phyloP scores from a whole-genome alignment of 1,284 basidiomycete genomes.

The Moniliella sp. region DNA sequence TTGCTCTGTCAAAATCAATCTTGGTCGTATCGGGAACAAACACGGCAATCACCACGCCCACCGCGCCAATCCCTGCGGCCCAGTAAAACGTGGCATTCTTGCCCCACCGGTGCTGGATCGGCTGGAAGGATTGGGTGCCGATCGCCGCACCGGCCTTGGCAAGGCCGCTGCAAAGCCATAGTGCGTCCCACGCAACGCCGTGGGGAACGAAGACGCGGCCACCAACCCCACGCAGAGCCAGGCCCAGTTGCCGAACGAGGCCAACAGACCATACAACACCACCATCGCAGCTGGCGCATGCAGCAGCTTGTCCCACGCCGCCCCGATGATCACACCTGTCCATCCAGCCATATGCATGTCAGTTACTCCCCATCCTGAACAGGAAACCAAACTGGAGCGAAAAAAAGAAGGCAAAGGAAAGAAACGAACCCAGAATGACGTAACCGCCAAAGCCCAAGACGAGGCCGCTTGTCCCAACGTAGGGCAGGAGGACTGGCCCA shows the following conservation, averaged over 20 bases:
- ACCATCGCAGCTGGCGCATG: slow-evolving; percentile 48
- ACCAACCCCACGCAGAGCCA: slow-evolving; percentile 51
- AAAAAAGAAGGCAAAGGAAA: too few relatives aligned
- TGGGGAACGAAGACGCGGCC: too few relatives aligned
- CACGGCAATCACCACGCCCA: slow-evolving; percentile 32
- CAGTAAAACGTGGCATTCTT: slow-evolving; percentile 15
- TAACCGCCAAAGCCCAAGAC: slow-evolving; percentile 55
- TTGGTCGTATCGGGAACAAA: slow-evolving; percentile 46
- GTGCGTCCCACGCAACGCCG: too few relatives aligned
- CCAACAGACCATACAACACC: slow-evolving; percentile 14
- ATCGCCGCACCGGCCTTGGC: slow-evolving; percentile 56
- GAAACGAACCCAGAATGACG: slow-evolving; percentile 51
- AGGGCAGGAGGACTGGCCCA: slow-evolving; percentile 39
- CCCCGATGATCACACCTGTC: slow-evolving; percentile 44
- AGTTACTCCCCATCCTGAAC: too few relatives aligned
- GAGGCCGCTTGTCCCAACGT: slow-evolving; percentile 36
- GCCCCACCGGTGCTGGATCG: slow-evolving; percentile 45
- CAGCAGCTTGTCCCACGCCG: slow-evolving; percentile 45
- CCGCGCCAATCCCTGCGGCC: slow-evolving; percentile 16
- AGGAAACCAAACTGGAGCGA: too few relatives aligned
- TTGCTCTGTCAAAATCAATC: slow-evolving; percentile 48
- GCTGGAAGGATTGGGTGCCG: slow-evolving; percentile 55
- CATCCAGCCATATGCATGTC: too few relatives aligned
- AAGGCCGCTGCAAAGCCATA: slow-evolving; percentile 44
- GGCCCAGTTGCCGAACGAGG: slow-evolving; percentile 47